Evolutionary conservation across 108 stramenopile genomes (phyloP).

Genomic region (Cyclotella baltica): DNA sequence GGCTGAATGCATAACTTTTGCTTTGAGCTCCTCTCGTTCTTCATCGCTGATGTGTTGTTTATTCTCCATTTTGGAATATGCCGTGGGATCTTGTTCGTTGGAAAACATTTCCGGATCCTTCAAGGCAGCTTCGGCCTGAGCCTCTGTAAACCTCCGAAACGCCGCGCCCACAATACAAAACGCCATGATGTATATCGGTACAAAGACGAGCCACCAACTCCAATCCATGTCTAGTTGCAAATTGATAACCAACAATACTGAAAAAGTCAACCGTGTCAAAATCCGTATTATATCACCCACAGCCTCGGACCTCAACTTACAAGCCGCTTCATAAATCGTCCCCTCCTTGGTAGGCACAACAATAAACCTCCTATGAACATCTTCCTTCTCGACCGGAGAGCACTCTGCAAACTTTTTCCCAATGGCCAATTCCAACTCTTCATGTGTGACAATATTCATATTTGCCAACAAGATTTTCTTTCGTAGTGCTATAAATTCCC

Average conservation of each 20-base stretch:
- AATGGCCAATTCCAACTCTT: conserved; percentile 79
- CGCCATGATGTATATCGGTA: conserved; percentile 74
- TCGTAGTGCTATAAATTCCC: conserved; percentile 75
- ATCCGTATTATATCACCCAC: conserved; percentile 72
- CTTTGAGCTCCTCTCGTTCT: conserved; percentile 83
- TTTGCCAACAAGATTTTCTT: conserved; percentile 68
- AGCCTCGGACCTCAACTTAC: conserved; percentile 62
- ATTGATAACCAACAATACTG: conserved; percentile 67
- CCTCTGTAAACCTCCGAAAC: conserved; percentile 68
- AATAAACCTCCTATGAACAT: conserved; percentile 71
- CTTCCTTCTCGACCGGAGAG: conserved; percentile 72
- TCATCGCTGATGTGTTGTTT: conserved; percentile 66
- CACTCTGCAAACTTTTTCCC: conserved; percentile 81
- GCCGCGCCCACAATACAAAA: conserved; percentile 64
- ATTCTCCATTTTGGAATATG: conserved; percentile 39
- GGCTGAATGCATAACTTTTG: conserved; percentile 69
- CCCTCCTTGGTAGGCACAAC: conserved; percentile 72
- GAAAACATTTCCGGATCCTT: conserved; percentile 72
- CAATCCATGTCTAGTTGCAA: conserved; percentile 65
- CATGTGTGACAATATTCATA: conserved; percentile 76
- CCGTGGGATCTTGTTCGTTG: conserved; percentile 4
- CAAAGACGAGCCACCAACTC: conserved; percentile 91
- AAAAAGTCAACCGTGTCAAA: conserved; percentile 65
- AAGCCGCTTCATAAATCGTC: conserved; percentile 69
- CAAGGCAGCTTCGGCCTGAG: conserved; percentile 63